Evolutionary conservation across 129 eudicot genomes (phyloP).

Genomic region (Flaveria linearis): DNA sequence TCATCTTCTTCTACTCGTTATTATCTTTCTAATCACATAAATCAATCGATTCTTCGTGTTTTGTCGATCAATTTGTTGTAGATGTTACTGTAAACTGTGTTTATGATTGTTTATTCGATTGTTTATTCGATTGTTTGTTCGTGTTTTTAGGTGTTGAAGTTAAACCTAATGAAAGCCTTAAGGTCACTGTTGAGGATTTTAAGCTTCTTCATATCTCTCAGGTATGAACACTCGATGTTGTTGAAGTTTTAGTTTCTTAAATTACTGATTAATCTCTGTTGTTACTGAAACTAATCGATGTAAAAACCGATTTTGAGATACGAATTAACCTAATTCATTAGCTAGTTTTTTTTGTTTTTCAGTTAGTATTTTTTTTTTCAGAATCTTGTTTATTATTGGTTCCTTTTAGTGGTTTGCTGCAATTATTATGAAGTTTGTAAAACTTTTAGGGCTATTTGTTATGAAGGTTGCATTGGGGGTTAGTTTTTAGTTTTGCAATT

Average conservation of each 20-base stretch:
- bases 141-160: slow-evolving; percentile 66
- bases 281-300: background rate
- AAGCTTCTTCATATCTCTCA: slow-evolving; percentile 69
- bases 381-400: background rate
- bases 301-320: background rate
- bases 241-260: background rate
- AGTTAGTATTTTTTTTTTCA: background rate
- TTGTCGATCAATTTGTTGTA: no score
- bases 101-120: background rate
- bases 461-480: background rate
- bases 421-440: background rate
- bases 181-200: slow-evolving; percentile 43
- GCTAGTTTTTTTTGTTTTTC: no score
- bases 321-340: background rate
- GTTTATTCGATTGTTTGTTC: background rate
- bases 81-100: background rate
- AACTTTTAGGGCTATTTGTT: background rate
- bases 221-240: slow-evolving; percentile 34
- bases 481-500: background rate
- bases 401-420: background rate
- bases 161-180: slow-evolving; percentile 53
- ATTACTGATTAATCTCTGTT: background rate
- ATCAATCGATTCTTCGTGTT: background rate
- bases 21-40: no score
- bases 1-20: background rate